phyloP scores from a whole-genome alignment of 768 basidiomycete species.

The Lentinula boryana region DNA sequence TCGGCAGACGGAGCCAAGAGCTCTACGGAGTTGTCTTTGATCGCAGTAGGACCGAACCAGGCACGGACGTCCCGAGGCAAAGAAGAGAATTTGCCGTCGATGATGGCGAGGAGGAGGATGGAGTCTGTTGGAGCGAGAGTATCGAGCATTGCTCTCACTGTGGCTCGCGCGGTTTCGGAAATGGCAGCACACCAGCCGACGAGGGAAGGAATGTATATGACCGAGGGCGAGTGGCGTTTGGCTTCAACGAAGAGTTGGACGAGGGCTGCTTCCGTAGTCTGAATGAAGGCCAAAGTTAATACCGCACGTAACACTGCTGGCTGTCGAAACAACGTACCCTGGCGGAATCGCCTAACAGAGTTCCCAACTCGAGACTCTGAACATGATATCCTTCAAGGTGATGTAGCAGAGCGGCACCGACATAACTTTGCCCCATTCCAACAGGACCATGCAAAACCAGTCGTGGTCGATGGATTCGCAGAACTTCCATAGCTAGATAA shows the following conservation, averaged over 20 bases:
- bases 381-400: constrained; percentile 95
- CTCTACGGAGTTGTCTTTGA: constrained; percentile 56
- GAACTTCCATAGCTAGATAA: constrained; percentile 76
- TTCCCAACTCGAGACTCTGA: constrained; percentile 89
- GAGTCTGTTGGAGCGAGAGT: constrained; percentile 89
- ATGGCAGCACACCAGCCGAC: constrained; percentile 81
- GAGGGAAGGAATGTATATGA: constrained; percentile 91
- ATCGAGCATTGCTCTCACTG: constrained; percentile 87
- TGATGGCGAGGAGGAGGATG: constrained; percentile 84
- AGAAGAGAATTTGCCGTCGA: constrained; percentile 66
- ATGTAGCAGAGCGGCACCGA: constrained; percentile 89
- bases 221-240: constrained; percentile 93
- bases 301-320: not conserved
- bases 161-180: constrained; percentile 77
- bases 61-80: constrained; percentile 78
- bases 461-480: constrained; percentile 87
- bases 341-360: constrained; percentile 82
- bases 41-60: constrained; percentile 83
- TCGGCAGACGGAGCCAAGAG: constrained; percentile 44
- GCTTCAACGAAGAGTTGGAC: constrained; percentile 96
- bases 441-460: constrained; percentile 72
- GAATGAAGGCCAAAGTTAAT: constrained; percentile 2
- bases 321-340: constrained; percentile 47
- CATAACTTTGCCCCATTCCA: constrained; percentile 89
- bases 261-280: constrained; percentile 89